A percentile compares a stretch with the other conserved stretches of the same genome.
Evolutionary conservation across 163 green algal genomes (phyloP).

Genomic region (Smithsoniella earleae): DNA sequence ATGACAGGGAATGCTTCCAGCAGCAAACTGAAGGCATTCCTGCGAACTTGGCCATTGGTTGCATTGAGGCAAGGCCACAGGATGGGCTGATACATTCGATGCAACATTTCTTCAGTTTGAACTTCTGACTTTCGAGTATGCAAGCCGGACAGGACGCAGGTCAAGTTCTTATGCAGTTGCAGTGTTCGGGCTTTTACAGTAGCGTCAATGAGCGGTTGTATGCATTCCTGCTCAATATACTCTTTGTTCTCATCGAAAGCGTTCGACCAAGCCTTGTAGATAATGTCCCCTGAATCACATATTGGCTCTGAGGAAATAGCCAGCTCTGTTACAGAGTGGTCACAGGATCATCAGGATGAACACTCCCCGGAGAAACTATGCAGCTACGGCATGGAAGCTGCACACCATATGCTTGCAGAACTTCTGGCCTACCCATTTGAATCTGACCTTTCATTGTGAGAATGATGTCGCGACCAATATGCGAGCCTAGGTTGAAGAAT

Average conservation of each 20-base stretch:
- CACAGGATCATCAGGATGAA: too few species aligned
- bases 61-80: background rate
- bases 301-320: background rate
- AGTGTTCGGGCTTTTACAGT: background rate
- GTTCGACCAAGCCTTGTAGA: conserved; percentile 15
- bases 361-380: too few species aligned
- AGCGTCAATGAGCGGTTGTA: conserved; percentile 10
- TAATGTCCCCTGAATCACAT: conserved; percentile 13
- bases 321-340: background rate
- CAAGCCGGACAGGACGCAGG: background rate
- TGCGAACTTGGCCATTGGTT: background rate
- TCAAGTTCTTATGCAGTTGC: background rate
- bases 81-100: conserved; percentile 20
- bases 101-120: background rate
- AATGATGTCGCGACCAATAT: background rate
- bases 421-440: background rate
- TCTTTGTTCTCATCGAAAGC: background rate
- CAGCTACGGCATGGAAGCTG: background rate
- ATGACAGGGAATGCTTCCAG: conserved; percentile 15
- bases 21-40: conserved; percentile 2
- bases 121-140: background rate
- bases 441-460: background rate
- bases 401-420: conserved; percentile 13
- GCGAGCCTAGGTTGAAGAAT: background rate
- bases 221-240: conserved; percentile 14